Base-by-base conservation (phyloP, 805 yeast species). In the Metschnikowia colocasiae region DNA sequence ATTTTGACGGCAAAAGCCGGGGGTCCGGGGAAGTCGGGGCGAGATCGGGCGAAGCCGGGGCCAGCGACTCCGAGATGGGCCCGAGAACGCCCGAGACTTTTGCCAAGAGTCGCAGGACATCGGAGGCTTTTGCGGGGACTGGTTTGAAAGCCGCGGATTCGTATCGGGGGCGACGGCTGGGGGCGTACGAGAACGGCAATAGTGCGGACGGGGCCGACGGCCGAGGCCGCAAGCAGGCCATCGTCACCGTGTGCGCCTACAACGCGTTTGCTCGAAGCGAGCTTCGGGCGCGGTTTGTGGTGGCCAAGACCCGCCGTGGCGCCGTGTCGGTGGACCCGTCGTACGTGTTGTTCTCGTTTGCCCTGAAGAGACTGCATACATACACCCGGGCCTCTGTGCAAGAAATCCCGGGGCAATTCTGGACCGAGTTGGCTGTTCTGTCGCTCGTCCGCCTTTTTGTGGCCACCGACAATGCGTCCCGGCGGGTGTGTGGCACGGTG, bases 251-350 rank as follows among this genome's bases (percentile, higher is more conserved):
- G 53, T 84, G 89, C 62, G 65, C 82, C 13, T 88, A 82, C 68
- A 91, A 94, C 63, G 75, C 84, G 16, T 87, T 94, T 58, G 70
- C 81, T 32, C 76, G 76, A 46, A 76, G 84, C 4, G 99, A 92
- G 62, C 68, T 91, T 33, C 73, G 97, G 80, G 89, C 56, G 62
- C 81, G 58, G 76, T 79, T 60, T 49, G 67, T 76, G 16, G 59
- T 77, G 5, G 55, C 48, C 6, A 47, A 37, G 35, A 48, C 38
- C 16, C 45, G 36, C 23, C 32, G 31, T 18, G 20, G 19, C 15
- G 45, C 49, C 13, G 55, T 49, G 9, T 16, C 43, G 6, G 50
- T 55, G 29, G 51, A 49, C 33, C 20, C 44, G 4, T 45, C 29
- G 42, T 55, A 45, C 41, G 23, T 49, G 40, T 41, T 55, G 19